Conservation (phyloP, 331 rosid species). For the Malus hybrid region DNA sequence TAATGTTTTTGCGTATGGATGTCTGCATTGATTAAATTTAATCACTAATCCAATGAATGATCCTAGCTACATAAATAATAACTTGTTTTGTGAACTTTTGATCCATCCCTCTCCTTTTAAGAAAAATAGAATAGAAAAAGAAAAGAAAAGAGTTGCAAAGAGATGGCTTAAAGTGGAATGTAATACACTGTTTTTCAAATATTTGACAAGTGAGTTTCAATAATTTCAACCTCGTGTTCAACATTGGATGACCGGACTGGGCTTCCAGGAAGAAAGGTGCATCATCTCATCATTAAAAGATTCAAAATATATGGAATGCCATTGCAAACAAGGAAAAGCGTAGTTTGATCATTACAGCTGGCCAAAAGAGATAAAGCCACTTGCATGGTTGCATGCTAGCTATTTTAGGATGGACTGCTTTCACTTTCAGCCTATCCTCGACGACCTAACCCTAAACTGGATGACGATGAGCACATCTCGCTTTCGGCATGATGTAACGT, state of each 20-base stretch:
- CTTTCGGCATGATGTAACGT: not conserved
- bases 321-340: not conserved
- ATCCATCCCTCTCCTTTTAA: not conserved
- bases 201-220: not conserved
- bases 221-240: not conserved
- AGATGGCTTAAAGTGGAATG: not conserved
- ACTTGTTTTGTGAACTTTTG: not conserved
- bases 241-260: not conserved
- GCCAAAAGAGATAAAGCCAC: not conserved
- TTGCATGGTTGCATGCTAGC: not conserved
- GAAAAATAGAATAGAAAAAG: not conserved
- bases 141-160: not conserved
- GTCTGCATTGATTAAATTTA: not conserved
- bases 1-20: not conserved
- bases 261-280: not conserved
- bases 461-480: not conserved
- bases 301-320: not conserved
- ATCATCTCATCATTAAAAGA: not conserved
- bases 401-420: not conserved
- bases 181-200: not conserved
- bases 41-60: not conserved
- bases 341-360: not conserved
- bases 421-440: not conserved
- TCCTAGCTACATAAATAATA: not conserved
- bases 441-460: not conserved